Evolutionary conservation across 176 grass and related monocot species (phyloP).

Genomic region (Carex kokanica): DNA sequence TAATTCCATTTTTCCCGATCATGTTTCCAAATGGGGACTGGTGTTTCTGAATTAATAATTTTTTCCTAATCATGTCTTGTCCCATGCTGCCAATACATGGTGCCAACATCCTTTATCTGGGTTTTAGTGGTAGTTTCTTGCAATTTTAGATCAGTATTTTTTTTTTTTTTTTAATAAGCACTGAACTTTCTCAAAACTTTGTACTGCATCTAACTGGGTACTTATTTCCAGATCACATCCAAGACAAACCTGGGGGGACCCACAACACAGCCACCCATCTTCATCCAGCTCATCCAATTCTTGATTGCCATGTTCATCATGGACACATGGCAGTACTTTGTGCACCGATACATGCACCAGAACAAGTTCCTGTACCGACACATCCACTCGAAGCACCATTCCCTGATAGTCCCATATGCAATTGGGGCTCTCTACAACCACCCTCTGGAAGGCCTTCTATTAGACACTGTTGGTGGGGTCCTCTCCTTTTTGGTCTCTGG

Average conservation of each 20-base stretch:
- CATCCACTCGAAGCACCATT: constrained; percentile 77
- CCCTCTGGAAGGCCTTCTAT: constrained; percentile 79
- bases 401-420: constrained; percentile 73
- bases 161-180: background rate
- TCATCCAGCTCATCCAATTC: constrained; percentile 60
- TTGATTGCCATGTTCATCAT: constrained; percentile 81
- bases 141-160: background rate
- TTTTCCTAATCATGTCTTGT: background rate
- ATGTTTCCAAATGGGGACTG: background rate
- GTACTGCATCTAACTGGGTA: background rate
- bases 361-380: constrained; percentile 87
- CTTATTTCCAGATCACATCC: constrained; percentile 60
- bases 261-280: constrained; percentile 55
- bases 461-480: constrained; percentile 80
- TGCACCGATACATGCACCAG: constrained; percentile 90
- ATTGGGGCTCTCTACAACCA: constrained; percentile 93
- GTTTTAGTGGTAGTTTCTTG: background rate
- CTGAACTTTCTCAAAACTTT: constrained; percentile 3
- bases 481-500: constrained; percentile 75
- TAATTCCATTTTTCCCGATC: background rate
- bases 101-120: background rate
- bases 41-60: background rate
- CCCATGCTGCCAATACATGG: background rate
- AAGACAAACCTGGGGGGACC: constrained; percentile 34
- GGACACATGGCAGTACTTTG: constrained; percentile 88